Evolutionary conservation across 2,329 filamentous ascomycete genomes (phyloP), one percentile per base, ranked within the genome.

Genomic region (Chaetomium sp.): DNA sequence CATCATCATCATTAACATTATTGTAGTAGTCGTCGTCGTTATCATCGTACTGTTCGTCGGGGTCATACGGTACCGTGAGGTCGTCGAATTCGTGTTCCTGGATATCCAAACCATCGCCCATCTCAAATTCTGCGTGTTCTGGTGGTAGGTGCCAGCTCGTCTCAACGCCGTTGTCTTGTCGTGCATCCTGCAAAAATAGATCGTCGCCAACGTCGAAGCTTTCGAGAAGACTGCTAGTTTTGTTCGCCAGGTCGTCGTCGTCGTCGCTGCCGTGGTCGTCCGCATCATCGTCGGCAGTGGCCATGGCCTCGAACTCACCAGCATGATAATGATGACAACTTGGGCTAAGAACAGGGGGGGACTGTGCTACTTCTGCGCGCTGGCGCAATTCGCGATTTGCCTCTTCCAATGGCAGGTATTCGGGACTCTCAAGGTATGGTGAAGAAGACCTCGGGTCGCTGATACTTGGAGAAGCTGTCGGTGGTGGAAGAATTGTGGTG

Each of bases 1-100:
- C 84, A 82, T 87, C 84, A 76, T 79, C 77, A 65, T 78, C 74
- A 61, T 77, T 76, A 76, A 86, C 84, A 82, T 87, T 84, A 76
- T 79, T 77, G 65, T 78, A 74, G 61, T 74, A 73, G 54, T 61
- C 58, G n/a, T 57, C 27, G 44, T 46, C 43, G 10, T 45, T 27
- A 33, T 45, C 14, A 33, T 45, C 14, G 37, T 40, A 9, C 3
- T 19, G 27, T 51, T 43, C 49, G n/a, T 46, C 50, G 40, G 71
- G 63, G 61, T 78, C 72, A 62, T 79, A 80, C 4, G 77, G 74
- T 46, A 79, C 62, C 27, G 68, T 70, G 53, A 76, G 68, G 34
- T 68, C 64, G 50, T 61, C 2, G 5, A 7, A 14, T 7, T 11
- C 61, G 55, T 62, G 11, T 9, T 34, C n/a, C 6, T 27, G 38